phyloP scores from a whole-genome alignment of 805 yeast species.

The Wickerhamiella australiensis region DNA sequence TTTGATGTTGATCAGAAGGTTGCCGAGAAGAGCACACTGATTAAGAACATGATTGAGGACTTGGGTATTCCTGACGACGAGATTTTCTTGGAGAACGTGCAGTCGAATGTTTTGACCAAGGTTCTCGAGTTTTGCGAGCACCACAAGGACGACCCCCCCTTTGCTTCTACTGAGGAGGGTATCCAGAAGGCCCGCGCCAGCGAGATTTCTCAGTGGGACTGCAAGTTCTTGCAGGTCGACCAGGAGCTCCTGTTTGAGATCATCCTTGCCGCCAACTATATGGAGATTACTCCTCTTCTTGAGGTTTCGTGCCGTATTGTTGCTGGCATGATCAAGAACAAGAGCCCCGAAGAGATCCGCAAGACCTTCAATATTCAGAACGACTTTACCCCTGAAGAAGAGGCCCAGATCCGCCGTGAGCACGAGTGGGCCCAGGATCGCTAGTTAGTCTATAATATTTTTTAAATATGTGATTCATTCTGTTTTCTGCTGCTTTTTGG shows the following conservation, averaged over 20 bases:
- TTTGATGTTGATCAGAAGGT: constrained; percentile 38
- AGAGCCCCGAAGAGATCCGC: constrained; percentile 36
- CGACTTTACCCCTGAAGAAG: constrained; percentile 39
- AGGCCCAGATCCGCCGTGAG: constrained; percentile 35
- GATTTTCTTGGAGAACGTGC: constrained; percentile 83
- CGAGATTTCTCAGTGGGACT: constrained; percentile 93
- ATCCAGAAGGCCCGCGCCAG: constrained; percentile 65
- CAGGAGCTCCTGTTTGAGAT: constrained; percentile 44
- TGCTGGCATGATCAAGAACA: constrained; percentile 38
- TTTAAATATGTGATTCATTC: background rate
- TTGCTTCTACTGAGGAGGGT: constrained; percentile 44
- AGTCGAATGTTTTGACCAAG: constrained; percentile 53
- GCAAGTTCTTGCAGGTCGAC: constrained; percentile 83
- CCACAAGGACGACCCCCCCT: constrained; percentile 63
- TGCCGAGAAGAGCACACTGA: constrained; percentile 73
- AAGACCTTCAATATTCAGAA: constrained; percentile 35
- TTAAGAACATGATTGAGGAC: constrained; percentile 79
- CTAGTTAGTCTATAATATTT: constrained; percentile 6
- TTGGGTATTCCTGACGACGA: constrained; percentile 48
- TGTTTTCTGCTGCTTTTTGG: background rate
- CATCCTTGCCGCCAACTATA: constrained; percentile 37
- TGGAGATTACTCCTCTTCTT: constrained; percentile 35
- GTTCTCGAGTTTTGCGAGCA: constrained; percentile 96
- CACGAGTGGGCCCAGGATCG: constrained; percentile 36
- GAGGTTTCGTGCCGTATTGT: constrained; percentile 40